Evolutionary conservation across 1,284 basidiomycete species (phyloP), one percentile per base, ranked within the genome.

Genomic region (Golubevia pallescens): DNA sequence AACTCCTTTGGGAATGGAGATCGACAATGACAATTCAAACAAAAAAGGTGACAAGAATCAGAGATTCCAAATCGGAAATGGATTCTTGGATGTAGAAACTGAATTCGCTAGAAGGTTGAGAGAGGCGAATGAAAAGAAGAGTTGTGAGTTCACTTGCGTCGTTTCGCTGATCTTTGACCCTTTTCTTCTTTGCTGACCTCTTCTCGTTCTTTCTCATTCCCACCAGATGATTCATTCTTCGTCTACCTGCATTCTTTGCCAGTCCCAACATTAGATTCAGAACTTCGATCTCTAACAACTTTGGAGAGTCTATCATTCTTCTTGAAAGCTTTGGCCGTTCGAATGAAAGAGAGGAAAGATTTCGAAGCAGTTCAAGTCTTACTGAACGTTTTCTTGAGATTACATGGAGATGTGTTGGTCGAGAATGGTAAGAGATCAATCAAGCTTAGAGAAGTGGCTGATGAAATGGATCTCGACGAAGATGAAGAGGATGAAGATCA

Each of bases 311-410:
- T 92, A 28, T 87, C 86, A 0, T 86, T 89, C 3, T 97, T 98
- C 87, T 86, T 97, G 51, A 87, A 88, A 63, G 92, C 93, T 0
- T 88, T 99, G 19, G 89, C 89, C 2, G 89, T 88, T 62, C 90
- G 96, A 1, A 88, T 99, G 23, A 86, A 86, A 54, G 92, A 92
- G 16, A 93, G 92, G 76, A 90, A 90, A 60, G 96, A 99, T 86
- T 99, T 96, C 80, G 96, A 99, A 86, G 95, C 94, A 7, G 93
- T 97, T 1, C 95, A 99, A 86, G 91, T 95, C 0, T 89, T 96
- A 83, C 89, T 95, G 73, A 90, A 89, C 68, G 92, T 96, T 1
- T 93, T 97, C 85, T 87, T 98, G 23, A 89, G 90, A 19, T 89
- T 94, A 63, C 95, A 99, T 81, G 91, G 91, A 0, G 95, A 98